Percentiles rank a stretch among this genome's conserved stretches.
Evolutionary conservation across 495 filamentous ascomycete genomes (phyloP).

Genomic region (Monascus purpureus): DNA sequence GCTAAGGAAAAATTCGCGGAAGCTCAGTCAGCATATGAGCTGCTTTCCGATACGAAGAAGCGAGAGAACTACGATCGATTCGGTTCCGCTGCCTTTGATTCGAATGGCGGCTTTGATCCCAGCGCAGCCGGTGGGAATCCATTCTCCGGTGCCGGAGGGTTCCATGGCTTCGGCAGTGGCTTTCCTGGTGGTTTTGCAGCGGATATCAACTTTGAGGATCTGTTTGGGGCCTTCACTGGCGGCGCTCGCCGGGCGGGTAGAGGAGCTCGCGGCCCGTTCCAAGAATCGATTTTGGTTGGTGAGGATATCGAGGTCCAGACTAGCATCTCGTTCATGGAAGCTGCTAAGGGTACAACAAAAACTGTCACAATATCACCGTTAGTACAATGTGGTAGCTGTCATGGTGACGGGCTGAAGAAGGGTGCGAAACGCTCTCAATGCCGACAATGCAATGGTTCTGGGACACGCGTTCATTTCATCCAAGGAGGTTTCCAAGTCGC

Average conservation of each 20-base stretch:
- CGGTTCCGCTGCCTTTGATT: conserved; percentile 79
- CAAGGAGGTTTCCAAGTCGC: conserved; percentile 91
- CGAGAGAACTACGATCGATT: conserved; percentile 81
- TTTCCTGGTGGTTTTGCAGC: conserved; percentile 50
- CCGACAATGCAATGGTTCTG: conserved; percentile 70
- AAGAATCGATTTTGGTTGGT: conserved; percentile 66
- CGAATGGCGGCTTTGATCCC: conserved; percentile 55
- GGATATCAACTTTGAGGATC: conserved; percentile 88
- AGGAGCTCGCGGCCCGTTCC: conserved; percentile 46
- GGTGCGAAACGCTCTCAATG: conserved; percentile 61
- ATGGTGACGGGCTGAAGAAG: conserved; percentile 69
- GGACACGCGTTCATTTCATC: conserved; percentile 75
- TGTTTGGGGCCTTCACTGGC: conserved; percentile 78
- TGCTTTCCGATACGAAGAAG: conserved; percentile 84
- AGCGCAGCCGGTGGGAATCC: conserved; percentile 48
- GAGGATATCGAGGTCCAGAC: conserved; percentile 91
- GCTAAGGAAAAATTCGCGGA: conserved; percentile 93
- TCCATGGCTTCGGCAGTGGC: conserved; percentile 39
- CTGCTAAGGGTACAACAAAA: conserved; percentile 73
- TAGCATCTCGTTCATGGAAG: conserved; percentile 88
- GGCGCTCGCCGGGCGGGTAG: conserved; percentile 43
- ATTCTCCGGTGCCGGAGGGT: conserved; percentile 40
- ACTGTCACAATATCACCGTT: conserved; percentile 67
- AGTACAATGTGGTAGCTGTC: conserved; percentile 64
- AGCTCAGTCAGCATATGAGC: conserved; percentile 82